A percentile compares a stretch with the other conserved stretches of the same genome.
Evolutionary conservation across 164 flowering plant species (phyloP).

Genomic region (Magnolia officinalis): DNA sequence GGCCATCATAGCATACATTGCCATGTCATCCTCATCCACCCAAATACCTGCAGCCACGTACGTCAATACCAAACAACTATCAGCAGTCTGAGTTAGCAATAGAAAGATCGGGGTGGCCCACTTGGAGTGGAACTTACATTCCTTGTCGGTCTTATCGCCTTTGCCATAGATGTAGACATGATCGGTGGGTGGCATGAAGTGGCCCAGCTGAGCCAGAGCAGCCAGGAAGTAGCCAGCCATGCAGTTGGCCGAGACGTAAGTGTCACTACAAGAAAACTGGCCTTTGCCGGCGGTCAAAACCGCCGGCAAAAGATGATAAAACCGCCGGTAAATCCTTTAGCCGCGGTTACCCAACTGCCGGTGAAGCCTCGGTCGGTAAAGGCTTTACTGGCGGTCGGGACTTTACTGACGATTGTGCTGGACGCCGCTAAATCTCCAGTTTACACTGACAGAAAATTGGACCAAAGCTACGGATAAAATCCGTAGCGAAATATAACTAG

Average conservation of each 20-base stretch:
- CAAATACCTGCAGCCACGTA: slow-evolving; percentile 7
- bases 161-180: slow-evolving; percentile 28
- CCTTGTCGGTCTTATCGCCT: slow-evolving; percentile 16
- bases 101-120: neutral
- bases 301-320: no score
- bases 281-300: no score
- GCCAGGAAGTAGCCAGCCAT: slow-evolving; percentile 21
- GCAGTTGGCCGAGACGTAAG: slow-evolving; percentile 25
- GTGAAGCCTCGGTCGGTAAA: no score
- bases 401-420: no score
- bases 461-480: no score
- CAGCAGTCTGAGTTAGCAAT: neutral
- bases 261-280: no score
- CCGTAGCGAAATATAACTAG: no score
- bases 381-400: no score
- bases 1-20: neutral
- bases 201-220: slow-evolving; percentile 23
- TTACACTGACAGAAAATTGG: no score
- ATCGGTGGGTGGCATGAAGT: slow-evolving; percentile 30
- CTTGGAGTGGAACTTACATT: slow-evolving; percentile 20
- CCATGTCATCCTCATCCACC: slow-evolving; percentile 15
- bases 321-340: no score
- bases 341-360: no score
- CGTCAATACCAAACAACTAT: neutral
- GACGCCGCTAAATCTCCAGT: no score